These are phyloP conservation scores for Hypericum perforatum DNA, from an alignment of 345 rosid genomes.

Conservation along the genomic window DNA sequence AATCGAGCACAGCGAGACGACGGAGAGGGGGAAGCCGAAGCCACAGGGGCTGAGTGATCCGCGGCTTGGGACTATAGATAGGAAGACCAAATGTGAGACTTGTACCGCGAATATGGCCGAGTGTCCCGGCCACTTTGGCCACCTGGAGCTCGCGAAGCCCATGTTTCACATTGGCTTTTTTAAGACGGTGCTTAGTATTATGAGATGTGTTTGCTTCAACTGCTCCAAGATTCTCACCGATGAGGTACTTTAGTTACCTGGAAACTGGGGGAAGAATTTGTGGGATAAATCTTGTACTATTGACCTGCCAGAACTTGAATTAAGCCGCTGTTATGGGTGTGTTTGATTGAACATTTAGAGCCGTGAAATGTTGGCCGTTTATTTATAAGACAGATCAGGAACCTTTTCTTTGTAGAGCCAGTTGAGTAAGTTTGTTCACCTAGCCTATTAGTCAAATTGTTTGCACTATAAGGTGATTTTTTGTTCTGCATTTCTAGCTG, in stretches of 20 bases:
- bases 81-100: conserved; percentile 86
- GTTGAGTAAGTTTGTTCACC: too few relatives aligned
- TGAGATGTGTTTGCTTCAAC: conserved; percentile 93
- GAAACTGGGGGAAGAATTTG: too few relatives aligned
- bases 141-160: conserved; percentile 93
- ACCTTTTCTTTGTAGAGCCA: too few relatives aligned
- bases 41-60: conserved; percentile 72
- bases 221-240: conserved; percentile 86
- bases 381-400: conserved; percentile 3
- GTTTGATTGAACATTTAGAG: too few relatives aligned
- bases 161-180: conserved; percentile 89
- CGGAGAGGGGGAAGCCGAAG: conserved; percentile 89
- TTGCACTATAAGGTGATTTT: too few relatives aligned
- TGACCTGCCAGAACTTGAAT: too few relatives aligned
- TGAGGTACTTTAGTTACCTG: conserved; percentile 39
- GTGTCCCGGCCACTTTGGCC: conserved; percentile 95
- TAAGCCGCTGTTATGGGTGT: too few relatives aligned
- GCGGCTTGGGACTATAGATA: conserved; percentile 80
- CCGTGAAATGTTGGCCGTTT: conserved; percentile 5
- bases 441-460: too few relatives aligned
- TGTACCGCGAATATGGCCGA: conserved; percentile 95
- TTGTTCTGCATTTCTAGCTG: too few relatives aligned
- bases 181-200: conserved; percentile 83
- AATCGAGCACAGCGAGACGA: conserved; percentile 81
- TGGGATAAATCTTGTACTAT: too few relatives aligned